A percentile compares a stretch with the other conserved stretches of the same genome.
Conservation (phyloP, 2,329 filamentous ascomycete genomes). For the Cladophialophora chaetospira region DNA sequence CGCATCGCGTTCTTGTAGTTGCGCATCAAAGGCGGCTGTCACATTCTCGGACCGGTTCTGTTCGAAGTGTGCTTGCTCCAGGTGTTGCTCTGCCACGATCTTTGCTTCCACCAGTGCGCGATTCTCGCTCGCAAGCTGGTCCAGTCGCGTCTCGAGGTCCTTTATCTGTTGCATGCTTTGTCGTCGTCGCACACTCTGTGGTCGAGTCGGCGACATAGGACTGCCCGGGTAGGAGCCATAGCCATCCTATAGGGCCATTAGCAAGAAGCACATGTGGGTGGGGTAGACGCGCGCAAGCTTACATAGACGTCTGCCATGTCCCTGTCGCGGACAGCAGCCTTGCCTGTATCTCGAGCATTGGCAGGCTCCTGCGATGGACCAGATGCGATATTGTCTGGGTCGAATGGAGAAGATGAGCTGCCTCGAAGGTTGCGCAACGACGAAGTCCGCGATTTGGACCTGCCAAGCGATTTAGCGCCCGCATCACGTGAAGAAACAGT, state of each 20-base stretch:
- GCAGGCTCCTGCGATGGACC: slow-evolving; percentile 53
- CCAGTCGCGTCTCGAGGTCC: slow-evolving; percentile 82
- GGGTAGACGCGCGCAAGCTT: slow-evolving; percentile 52
- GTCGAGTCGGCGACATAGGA: slow-evolving; percentile 87
- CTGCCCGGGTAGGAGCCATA: slow-evolving; percentile 83
- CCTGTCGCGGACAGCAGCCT: slow-evolving; percentile 56
- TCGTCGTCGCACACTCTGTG: slow-evolving; percentile 92
- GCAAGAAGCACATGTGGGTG: slow-evolving; percentile 6
- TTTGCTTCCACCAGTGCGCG: slow-evolving; percentile 74
- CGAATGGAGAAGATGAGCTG: slow-evolving; percentile 33
- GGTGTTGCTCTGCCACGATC: slow-evolving; percentile 65
- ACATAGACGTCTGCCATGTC: slow-evolving; percentile 94
- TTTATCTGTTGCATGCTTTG: slow-evolving; percentile 93
- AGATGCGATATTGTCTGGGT: slow-evolving; percentile 18
- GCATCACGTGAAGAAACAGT: slow-evolving; percentile 27
- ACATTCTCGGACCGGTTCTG: slow-evolving; percentile 55
- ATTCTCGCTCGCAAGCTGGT: slow-evolving; percentile 85
- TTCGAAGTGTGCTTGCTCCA: slow-evolving; percentile 58
- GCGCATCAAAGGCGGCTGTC: slow-evolving; percentile 60
- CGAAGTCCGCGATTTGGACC: slow-evolving; percentile 48
- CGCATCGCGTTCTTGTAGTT: slow-evolving; percentile 77
- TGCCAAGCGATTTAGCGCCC: slow-evolving; percentile 33
- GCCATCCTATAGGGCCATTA: slow-evolving; percentile 68
- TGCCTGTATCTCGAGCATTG: slow-evolving; percentile 84
- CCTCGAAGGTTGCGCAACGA: slow-evolving; percentile 40